These are phyloP conservation scores for Mucuna pruriens DNA, from an alignment of 306 rosid genomes.

Conservation along the genomic window DNA sequence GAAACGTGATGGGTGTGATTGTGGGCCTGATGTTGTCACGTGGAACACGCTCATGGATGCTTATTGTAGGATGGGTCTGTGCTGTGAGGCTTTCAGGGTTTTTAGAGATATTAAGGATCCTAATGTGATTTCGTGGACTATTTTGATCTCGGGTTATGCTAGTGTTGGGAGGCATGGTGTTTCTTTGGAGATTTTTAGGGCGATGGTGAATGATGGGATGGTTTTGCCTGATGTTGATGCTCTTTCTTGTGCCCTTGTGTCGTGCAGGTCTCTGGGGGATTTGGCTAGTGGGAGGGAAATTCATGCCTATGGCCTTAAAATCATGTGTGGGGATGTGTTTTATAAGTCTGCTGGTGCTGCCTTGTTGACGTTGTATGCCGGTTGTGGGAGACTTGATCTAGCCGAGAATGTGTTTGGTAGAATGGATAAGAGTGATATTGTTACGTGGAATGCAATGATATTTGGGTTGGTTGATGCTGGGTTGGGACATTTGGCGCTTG, in stretches of 20 bases:
- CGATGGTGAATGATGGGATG: constrained; percentile 42
- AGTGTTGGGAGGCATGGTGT: constrained; percentile 41
- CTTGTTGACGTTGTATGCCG: constrained; percentile 52
- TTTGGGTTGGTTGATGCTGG: constrained; percentile 47
- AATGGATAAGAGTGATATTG: constrained; percentile 53
- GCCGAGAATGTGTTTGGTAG: constrained; percentile 41
- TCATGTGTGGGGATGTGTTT: constrained; percentile 35
- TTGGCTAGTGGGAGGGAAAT: constrained; percentile 52
- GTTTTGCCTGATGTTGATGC: constrained; percentile 52
- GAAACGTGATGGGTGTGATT: constrained; percentile 32
- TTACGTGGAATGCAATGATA: constrained; percentile 66
- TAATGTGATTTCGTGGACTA: constrained; percentile 60
- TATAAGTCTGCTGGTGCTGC: constrained; percentile 59
- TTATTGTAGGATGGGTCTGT: constrained; percentile 46
- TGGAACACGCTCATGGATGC: constrained; percentile 59
- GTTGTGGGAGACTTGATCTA: constrained; percentile 33
- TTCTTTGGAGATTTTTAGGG: constrained; percentile 48
- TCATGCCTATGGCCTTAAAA: constrained; percentile 53
- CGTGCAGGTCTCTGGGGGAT: constrained; percentile 44
- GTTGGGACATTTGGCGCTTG: constrained; percentile 43
- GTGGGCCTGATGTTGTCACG: constrained; percentile 53
- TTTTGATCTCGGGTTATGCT: constrained; percentile 49
- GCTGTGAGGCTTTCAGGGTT: constrained; percentile 40
- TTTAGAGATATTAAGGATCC: constrained; percentile 51
- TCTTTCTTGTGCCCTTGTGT: constrained; percentile 55